Evolutionary conservation across 257 asterid species (phyloP), one percentile per base, ranked within the genome.

Genomic region (Verbena officinalis): DNA sequence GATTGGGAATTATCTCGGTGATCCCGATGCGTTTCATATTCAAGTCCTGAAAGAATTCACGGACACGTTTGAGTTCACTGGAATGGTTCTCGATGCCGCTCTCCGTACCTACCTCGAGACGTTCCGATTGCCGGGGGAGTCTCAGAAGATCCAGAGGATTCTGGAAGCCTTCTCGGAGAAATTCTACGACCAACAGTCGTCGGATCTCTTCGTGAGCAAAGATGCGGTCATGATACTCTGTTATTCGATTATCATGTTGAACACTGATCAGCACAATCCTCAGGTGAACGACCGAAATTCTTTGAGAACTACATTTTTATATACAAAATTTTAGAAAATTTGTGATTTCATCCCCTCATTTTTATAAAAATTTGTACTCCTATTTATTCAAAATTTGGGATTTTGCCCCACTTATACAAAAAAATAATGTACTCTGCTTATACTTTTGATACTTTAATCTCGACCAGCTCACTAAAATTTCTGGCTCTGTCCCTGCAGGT

Each of bases 191-290:
- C 99, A 94, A 21, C 95, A 87, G 55, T 84, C 96, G 16, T 78
- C 97, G 0, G 99, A 88, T 33, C 59, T 90, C 10, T 94, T 90
- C 43, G 91, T 62, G 7, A 90, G 76, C 78, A 90, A 94, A 73
- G 99, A 94, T 48, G 61, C 95, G 0, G 97, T 86, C 15, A 78
- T 77, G 73, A 70, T 94, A 27, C 86, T 90, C 27, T 88, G 97
- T 70, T 94, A 94, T 55, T 94, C 99, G 3, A 74, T 90, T 63
- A 90, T 94, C 22, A 94, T 94, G 99, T 86, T 94, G 38, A 94
- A 94, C 59, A 94, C 99, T 3, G 99, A 94, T 50, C 97, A 82
- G 36, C 99, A 94, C 59, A 94, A 94, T 46, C 95, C 95, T 5
- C 99, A 94, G 66, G 99, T 94, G 60, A 94, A 88, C n/a, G n/a